phyloP scores from a whole-genome alignment of 2,329 filamentous ascomycete genomes.

The Juglanconis oblonga region DNA sequence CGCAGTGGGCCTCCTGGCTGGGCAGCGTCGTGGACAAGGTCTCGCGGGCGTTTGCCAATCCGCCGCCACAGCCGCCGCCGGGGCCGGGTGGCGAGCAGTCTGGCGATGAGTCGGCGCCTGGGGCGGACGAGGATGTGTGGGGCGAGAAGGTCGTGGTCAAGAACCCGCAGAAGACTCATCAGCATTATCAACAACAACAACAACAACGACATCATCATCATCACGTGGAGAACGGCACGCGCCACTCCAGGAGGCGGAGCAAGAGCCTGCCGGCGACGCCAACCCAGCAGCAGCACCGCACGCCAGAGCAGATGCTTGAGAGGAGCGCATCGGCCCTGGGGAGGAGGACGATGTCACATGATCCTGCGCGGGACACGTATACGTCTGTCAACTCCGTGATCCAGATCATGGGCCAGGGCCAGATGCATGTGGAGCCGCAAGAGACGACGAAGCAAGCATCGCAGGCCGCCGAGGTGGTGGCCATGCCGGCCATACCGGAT shows the following conservation, averaged over 20 bases:
- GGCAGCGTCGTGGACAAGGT: not conserved
- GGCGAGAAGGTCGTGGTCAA: not conserved
- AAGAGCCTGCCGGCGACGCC: not conserved
- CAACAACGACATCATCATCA: too few species aligned
- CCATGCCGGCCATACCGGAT: not conserved
- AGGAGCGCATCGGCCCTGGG: not conserved
- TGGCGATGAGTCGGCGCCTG: not conserved
- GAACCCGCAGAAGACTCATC: not conserved
- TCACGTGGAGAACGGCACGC: not conserved
- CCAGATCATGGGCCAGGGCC: not conserved
- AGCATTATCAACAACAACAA: too few species aligned
- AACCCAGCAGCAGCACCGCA: not conserved
- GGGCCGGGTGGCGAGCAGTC: not conserved
- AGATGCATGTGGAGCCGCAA: not conserved
- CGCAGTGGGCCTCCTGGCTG: not conserved
- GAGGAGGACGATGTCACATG: not conserved
- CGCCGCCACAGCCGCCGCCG: too few species aligned
- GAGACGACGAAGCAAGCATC: not conserved
- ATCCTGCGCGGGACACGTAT: not conserved
- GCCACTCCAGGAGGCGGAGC: not conserved
- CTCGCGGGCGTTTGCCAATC: not conserved
- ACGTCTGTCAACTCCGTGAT: not conserved
- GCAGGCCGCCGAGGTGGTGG: not conserved
- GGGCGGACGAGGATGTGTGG: slow-evolving; percentile 4
- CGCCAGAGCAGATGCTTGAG: not conserved